Evolutionary conservation across 1,284 basidiomycete species (phyloP), one percentile per base, ranked within the genome.

Genomic region (Stereum hirsutum): DNA sequence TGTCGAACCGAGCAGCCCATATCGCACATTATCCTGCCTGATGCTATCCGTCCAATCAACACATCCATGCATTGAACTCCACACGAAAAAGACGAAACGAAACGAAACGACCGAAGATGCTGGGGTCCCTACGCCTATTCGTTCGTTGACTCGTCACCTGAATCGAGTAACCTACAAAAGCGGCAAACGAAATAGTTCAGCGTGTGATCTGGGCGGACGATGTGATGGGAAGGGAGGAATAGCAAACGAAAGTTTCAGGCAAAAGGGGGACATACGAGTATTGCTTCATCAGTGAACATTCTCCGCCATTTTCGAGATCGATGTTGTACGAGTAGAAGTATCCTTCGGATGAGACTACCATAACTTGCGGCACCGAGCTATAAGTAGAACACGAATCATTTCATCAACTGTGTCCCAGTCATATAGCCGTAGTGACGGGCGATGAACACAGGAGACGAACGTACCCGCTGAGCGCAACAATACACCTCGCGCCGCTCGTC

Each of bases 251-350:
- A 6, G 11, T n/a, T n/a, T n/a, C n/a, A n/a, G n/a, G n/a, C n/a
- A n/a, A n/a, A n/a, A 15, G 6, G n/a, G 12, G 26, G 30, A 49
- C 71, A 34, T 48, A 78, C 76, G 76, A 88, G 57, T 93, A 95
- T 61, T 95, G 92, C 66, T 96, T 96, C 74, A 91, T 85, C 52
- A 99, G 62, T 6, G 86, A 76, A 55, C 96, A 98, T 61, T 99
- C 95, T 3, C 95, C 96, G 8, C 96, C 96, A 42, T 87, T 84
- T 62, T 99, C 94, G 43, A 99, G 66, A 63, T 99, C 95, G 56
- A 99, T 95, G 55, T 77, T 89, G 63, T 99, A 99, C 6, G 85
- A 82, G 59, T 98, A 97, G 60, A 97, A 96, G 54, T 91, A 87
- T 0, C 95, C 95, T 51, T 98, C 93, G 0, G 89, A 89, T 0